Conservation (phyloP, 225 moss, liverwort and hornwort genomes). For the Takakia lepidozioides region DNA sequence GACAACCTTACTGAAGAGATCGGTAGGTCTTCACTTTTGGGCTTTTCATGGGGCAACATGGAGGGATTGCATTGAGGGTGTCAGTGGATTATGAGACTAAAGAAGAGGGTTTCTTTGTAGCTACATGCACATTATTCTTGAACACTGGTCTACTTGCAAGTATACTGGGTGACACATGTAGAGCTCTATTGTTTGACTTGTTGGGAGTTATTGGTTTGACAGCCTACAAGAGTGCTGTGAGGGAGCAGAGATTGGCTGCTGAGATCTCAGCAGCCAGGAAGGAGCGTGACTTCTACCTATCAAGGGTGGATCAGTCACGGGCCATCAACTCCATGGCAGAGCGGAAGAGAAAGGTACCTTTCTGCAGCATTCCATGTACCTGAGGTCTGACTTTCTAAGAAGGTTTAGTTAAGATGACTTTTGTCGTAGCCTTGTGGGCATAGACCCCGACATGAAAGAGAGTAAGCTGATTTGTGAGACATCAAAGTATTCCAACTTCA, state of each 20-base stretch:
- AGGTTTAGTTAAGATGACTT: too few species aligned
- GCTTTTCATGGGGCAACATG: too few species aligned
- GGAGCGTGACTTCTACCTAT: conserved; percentile 92
- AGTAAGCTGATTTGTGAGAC: too few species aligned
- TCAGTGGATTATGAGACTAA: too few species aligned
- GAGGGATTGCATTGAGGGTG: too few species aligned
- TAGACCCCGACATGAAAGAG: too few species aligned
- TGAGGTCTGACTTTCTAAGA: neutral
- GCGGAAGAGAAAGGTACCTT: conserved; percentile 73
- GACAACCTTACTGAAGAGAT: conserved; percentile 93
- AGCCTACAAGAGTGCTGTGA: conserved; percentile 92
- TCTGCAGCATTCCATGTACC: neutral
- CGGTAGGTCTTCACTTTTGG: conserved; percentile 41
- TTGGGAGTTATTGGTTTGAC: conserved; percentile 6
- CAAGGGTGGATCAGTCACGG: conserved; percentile 90
- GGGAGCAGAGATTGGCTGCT: conserved; percentile 85
- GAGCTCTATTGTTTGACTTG: neutral
- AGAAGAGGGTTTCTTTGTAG: too few species aligned
- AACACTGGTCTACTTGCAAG: too few species aligned
- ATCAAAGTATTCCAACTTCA: too few species aligned
- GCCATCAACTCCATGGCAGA: conserved; percentile 95
- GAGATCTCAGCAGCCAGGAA: conserved; percentile 96
- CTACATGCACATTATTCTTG: too few species aligned
- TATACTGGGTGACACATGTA: too few species aligned
- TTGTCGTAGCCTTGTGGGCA: too few species aligned